Conservation (phyloP, 441 rosid genomes). For the Geranium incanum region DNA sequence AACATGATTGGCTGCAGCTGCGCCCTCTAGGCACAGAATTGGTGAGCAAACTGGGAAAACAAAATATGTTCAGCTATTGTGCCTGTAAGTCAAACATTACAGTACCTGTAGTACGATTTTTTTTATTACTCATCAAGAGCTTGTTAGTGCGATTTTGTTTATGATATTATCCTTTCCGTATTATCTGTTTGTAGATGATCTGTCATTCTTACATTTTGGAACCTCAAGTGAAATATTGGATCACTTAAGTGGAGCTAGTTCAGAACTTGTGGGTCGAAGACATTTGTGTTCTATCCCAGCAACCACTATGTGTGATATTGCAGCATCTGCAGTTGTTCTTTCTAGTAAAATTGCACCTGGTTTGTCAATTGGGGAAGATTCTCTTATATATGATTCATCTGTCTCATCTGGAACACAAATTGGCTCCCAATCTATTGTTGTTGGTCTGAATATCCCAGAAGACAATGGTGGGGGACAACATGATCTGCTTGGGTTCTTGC, state of each 20-base stretch:
- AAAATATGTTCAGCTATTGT: constrained; percentile 69
- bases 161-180: constrained; percentile 17
- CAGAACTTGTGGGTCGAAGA: constrained; percentile 82
- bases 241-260: constrained; percentile 69
- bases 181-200: constrained; percentile 54
- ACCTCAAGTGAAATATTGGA: constrained; percentile 93
- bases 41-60: constrained; percentile 59
- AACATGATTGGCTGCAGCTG: constrained; percentile 71
- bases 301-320: constrained; percentile 76
- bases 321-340: constrained; percentile 75
- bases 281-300: constrained; percentile 92
- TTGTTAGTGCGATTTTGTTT: constrained; percentile 13
- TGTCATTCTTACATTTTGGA: constrained; percentile 84
- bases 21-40: constrained; percentile 71
- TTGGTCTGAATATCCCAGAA: constrained; percentile 58
- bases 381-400: constrained; percentile 72
- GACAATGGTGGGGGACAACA: constrained; percentile 30
- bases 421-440: constrained; percentile 84
- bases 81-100: constrained; percentile 49
- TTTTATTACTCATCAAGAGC: constrained; percentile 8
- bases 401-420: constrained; percentile 69
- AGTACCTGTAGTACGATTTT: constrained; percentile 13
- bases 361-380: constrained; percentile 85
- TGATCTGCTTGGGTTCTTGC: constrained; percentile 54
- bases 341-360: constrained; percentile 89